These are phyloP conservation scores for Cyclanthera cordifolia DNA, from an alignment of 306 rosid genomes.

Conservation along the genomic window DNA sequence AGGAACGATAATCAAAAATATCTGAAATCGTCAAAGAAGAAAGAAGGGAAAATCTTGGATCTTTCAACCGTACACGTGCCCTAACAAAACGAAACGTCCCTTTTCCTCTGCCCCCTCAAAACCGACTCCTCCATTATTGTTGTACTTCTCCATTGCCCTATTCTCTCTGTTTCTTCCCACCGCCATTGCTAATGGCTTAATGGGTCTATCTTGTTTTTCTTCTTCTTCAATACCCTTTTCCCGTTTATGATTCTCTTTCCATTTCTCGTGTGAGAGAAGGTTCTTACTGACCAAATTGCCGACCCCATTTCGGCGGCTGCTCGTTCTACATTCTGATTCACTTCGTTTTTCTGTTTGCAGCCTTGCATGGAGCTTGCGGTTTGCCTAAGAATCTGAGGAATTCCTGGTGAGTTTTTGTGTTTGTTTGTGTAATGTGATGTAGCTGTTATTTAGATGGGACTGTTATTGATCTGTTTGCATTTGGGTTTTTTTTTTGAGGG, in stretches of 20 bases:
- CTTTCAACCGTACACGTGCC: conserved; percentile 21
- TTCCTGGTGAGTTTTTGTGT: background rate
- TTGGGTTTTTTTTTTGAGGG: background rate
- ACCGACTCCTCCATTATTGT: conserved; percentile 11
- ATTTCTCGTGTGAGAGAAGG: background rate
- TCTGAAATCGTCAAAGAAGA: background rate
- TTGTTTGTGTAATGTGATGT: background rate
- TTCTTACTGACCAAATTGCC: background rate
- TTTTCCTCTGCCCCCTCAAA: conserved; percentile 9
- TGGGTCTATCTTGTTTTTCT: background rate
- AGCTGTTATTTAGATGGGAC: background rate
- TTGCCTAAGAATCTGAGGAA: background rate
- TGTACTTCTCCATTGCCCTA: background rate
- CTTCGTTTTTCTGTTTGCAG: background rate
- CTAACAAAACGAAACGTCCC: conserved; percentile 16
- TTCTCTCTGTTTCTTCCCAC: background rate
- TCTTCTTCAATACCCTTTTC: background rate
- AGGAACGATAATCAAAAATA: background rate
- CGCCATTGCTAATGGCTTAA: background rate
- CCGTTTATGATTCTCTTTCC: background rate
- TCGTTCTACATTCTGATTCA: background rate
- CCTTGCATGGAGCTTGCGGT: conserved; percentile 14
- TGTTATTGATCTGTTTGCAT: background rate
- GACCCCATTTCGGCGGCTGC: conserved; percentile 6
- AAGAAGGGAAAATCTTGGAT: background rate